A percentile compares a stretch with the other conserved stretches of the same genome.
phyloP scores from a whole-genome alignment of 176 grass and related monocot species.

The Coix lacrymajobi region DNA sequence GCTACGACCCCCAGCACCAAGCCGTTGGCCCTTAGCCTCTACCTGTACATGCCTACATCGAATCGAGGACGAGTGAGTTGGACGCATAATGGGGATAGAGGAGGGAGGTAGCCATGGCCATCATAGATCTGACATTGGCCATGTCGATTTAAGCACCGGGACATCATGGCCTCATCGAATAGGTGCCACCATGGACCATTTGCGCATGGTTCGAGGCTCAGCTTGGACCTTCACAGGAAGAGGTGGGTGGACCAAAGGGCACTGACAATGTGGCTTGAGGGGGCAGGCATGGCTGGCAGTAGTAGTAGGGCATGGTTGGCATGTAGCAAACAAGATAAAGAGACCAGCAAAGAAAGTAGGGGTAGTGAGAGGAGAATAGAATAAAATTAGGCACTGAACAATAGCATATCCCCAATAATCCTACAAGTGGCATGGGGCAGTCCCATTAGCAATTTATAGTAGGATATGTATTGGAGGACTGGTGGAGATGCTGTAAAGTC shows the following conservation, averaged over 20 bases:
- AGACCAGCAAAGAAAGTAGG: neutral
- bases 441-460: neutral
- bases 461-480: neutral
- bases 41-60: no score
- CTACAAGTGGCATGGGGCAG: no score
- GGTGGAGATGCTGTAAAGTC: neutral
- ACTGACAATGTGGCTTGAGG: neutral
- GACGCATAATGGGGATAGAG: no score
- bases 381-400: neutral
- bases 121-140: neutral
- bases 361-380: neutral
- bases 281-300: neutral
- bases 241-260: neutral
- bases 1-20: no score
- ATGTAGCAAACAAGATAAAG: neutral
- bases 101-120: no score
- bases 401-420: neutral
- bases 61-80: no score
- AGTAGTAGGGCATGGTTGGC: neutral
- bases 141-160: no score
- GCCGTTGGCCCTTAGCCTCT: no score
- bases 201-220: neutral
- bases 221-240: neutral
- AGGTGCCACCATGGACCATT: neutral
- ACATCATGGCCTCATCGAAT: neutral